Percentiles rank a stretch among this genome's conserved stretches.
phyloP scores from a whole-genome alignment of 768 basidiomycete genomes.

The Astraeus odoratus region DNA sequence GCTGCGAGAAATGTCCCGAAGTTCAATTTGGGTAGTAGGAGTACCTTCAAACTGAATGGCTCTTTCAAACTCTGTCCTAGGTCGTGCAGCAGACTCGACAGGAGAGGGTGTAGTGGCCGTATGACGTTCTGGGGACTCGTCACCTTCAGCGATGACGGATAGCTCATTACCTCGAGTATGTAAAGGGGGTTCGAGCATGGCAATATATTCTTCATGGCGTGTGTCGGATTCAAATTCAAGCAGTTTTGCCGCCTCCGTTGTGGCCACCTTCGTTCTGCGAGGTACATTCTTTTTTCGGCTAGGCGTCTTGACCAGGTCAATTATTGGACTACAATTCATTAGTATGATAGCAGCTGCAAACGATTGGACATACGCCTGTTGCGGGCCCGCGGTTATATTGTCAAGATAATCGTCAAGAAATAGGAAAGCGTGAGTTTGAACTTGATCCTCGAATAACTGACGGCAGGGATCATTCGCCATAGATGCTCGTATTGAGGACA shows the following conservation, averaged over 20 bases:
- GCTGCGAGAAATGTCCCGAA: not conserved
- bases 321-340: constrained; percentile 45
- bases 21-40: not conserved
- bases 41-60: not conserved
- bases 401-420: constrained; percentile 77
- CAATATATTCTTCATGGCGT: not conserved
- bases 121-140: constrained; percentile 45
- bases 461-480: constrained; percentile 72
- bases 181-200: constrained; percentile 16
- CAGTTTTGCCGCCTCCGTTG: constrained; percentile 35
- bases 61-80: not conserved
- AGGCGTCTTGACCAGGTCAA: constrained; percentile 81
- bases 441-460: constrained; percentile 62
- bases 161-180: constrained; percentile 37
- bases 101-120: constrained; percentile 1
- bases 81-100: not conserved
- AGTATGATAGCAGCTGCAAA: not conserved
- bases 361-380: constrained; percentile 48
- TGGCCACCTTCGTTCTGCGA: constrained; percentile 42
- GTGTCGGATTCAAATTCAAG: not conserved
- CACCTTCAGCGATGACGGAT: constrained; percentile 68
- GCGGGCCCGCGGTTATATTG: constrained; percentile 57
- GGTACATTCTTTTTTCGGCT: constrained; percentile 58
- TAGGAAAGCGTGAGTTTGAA: constrained; percentile 68
- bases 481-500: constrained; percentile 53